Base-by-base conservation (phyloP, 148 eudicot genomes). In the Rhododendron henanense region DNA sequence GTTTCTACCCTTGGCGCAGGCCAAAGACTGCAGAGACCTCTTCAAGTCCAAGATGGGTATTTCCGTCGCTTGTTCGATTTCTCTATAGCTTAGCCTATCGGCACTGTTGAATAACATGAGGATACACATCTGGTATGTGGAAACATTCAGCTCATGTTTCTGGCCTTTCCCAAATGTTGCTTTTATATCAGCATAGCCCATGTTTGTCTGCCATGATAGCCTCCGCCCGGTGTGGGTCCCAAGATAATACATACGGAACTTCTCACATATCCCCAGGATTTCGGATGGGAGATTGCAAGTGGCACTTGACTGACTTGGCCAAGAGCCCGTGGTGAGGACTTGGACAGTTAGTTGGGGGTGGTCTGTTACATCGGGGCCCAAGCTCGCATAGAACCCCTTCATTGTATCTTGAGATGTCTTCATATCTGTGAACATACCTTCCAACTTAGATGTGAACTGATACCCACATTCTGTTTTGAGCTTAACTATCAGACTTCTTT, bases 91-190 rank as follows among this genome's bases (percentile, higher is more conserved):
- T 75, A 92, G 91, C 85, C 83, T 84, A 63, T 94, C 94, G 21
- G 94, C 89, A 83, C 88, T 91, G 63, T 94, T 94, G 81, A 93
- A 94, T 71, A 94, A 90, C 95, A 92, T 93, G 8, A 94, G 94
- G 25, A 94, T 87, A 86, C 97, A 94, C 97, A 93, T 93, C 83
- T 94, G 97, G 85, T 90, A 93, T 47, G 95, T 94, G 28, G 97
- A 94, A 74, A 94, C 97, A 81, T 90, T 92, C 53, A 94, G 87
- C 90, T 93, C 95, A 81, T 93, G 97, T 87, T 88, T 94, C 85
- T 94, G 96, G 65, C 91, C 91, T 85, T 91, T 93, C 33, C 92
- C 91, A 74, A 94, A 94, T 35, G 91, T 90, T 18, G 92, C 97
- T 91, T 92, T 94, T 48, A 94, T 51, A 83, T 94, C 95, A 16